Evolutionary conservation across 2,329 filamentous ascomycete genomes (phyloP), one percentile per base, ranked within the genome.

Genomic region (Sordariomycetes sp.): DNA sequence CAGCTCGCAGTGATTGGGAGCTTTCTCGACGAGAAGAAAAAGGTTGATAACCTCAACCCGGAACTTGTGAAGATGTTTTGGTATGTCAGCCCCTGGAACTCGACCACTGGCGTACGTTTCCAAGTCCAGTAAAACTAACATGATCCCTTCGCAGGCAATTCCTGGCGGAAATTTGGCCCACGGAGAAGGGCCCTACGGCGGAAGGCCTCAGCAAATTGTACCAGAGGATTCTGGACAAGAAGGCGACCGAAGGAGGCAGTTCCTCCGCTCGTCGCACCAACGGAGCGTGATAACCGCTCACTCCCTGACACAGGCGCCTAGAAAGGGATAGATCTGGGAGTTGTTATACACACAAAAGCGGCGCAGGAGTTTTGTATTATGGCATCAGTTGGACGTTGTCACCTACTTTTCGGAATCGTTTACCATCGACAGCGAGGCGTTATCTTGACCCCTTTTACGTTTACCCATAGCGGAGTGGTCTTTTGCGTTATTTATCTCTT

Each of bases 1-100:
- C 80, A 86, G 65, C 71, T 87, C 43, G 74, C 85, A 50, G 76
- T 76, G 4, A 83, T 87, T 67, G 85, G 85, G 57, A 79, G 80
- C 59, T 86, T 85, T 64, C 79, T 87, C 61, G 78, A 80, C 55
- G 72, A 72, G 60, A 70, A 69, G 59, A 64, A 74, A 34, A 70
- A 76, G 37, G 74, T 74, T 56, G 74, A 76, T 34, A 66, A 69
- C 55, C 69, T 71, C 12, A 69, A 73, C 40, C 69, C 72, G 53
- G 70, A 70, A 60, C 66, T 79, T 48, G 76, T 79, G 63, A 74
- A 75, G 54, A 76, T 76, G 55, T 73, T 80, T 59, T 81, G 78
- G 78, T 80, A 69, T 69, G 76, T 66, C 22, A 52, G 35, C n/a
- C 12, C 28, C 18, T 14, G 25, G 22, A n/a, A 16, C 18, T 20